phyloP scores from a whole-genome alignment of 257 asterid genomes.

The Perilla frutescens region DNA sequence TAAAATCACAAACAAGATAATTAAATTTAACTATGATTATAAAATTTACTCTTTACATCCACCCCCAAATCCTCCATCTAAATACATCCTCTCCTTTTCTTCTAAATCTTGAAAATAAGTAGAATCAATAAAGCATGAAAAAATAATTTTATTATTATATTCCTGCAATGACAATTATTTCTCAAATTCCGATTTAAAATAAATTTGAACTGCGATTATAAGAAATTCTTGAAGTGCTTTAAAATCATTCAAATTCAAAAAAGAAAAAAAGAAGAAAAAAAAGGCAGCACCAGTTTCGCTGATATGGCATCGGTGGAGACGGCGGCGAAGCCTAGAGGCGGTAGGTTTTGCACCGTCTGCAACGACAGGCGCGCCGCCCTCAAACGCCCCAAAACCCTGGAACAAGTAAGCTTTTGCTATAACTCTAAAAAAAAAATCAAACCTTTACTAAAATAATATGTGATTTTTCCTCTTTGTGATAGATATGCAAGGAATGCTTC shows the following conservation, averaged over 20 bases:
- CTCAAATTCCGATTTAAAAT: too few species aligned
- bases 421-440: background rate
- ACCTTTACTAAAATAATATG: background rate
- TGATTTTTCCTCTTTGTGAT: conserved; percentile 8
- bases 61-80: too few species aligned
- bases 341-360: conserved; percentile 66
- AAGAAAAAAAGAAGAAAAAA: background rate
- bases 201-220: background rate
- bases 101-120: too few species aligned
- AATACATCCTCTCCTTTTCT: too few species aligned
- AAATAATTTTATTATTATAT: too few species aligned
- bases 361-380: conserved; percentile 75
- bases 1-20: too few species aligned
- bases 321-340: conserved; percentile 61
- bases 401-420: conserved; percentile 54
- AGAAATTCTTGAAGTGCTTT: background rate
- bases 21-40: too few species aligned
- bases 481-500: conserved; percentile 97
- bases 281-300: conserved; percentile 8
- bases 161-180: too few species aligned
- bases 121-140: too few species aligned
- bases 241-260: background rate
- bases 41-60: too few species aligned
- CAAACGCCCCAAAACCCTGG: conserved; percentile 93
- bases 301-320: conserved; percentile 44